Evolutionary conservation across 108 stramenopile species (phyloP).

Genomic region (Conticribra weissflogii): DNA sequence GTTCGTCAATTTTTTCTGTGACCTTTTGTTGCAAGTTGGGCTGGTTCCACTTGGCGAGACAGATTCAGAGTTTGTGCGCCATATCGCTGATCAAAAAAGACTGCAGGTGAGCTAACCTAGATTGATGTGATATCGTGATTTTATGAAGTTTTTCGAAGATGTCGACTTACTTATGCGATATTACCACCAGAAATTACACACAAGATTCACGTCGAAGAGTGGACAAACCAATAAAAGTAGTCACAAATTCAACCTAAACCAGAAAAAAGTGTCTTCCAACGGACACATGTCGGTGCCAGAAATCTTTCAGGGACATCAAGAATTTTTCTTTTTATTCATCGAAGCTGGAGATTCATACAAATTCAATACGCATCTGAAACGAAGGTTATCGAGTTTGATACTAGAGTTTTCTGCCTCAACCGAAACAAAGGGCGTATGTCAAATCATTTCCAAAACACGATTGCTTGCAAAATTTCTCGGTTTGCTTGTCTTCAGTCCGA

Average conservation of each 20-base stretch:
- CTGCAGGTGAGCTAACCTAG: constrained; percentile 48
- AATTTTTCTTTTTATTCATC: constrained; percentile 85
- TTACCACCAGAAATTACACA: constrained; percentile 65
- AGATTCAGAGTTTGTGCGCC: constrained; percentile 71
- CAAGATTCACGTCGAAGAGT: constrained; percentile 63
- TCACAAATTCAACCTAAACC: constrained; percentile 46
- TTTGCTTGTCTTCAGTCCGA: constrained; percentile 74
- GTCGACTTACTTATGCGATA: neutral
- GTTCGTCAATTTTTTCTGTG: constrained; percentile 82
- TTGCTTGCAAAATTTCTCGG: constrained; percentile 82
- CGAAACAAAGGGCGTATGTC: constrained; percentile 47
- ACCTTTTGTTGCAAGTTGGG: constrained; percentile 80
- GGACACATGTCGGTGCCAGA: constrained; percentile 39
- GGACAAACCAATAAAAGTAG: constrained; percentile 58
- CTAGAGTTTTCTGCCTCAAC: constrained; percentile 24
- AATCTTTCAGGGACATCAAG: constrained; percentile 79
- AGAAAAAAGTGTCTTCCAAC: constrained; percentile 27
- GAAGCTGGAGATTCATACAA: constrained; percentile 63
- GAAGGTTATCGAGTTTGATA: constrained; percentile 26
- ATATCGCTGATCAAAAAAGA: constrained; percentile 66
- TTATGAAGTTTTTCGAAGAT: neutral
- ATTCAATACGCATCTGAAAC: constrained; percentile 63
- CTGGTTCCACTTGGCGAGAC: constrained; percentile 75
- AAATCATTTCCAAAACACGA: constrained; percentile 51
- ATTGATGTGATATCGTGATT: neutral